Evolutionary conservation across 768 basidiomycete genomes (phyloP), one percentile per base, ranked within the genome.

Genomic region (Leucocoprinus sp.): DNA sequence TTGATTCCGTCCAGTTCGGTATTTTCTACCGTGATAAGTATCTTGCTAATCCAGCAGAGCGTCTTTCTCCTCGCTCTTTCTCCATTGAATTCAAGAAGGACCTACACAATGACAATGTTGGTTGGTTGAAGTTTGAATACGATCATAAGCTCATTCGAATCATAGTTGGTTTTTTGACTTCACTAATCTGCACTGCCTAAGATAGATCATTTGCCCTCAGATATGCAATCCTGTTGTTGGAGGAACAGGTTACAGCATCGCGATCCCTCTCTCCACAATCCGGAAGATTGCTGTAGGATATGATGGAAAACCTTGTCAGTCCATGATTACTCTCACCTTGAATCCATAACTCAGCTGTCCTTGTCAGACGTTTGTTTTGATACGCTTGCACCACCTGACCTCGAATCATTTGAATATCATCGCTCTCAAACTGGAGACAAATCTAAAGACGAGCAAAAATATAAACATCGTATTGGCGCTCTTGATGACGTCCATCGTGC

Each of bases 41-140:
- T 55, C 58, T 26, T 63, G 28, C 28, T 52, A 27, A 53, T 45
- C 51, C 55, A 58, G 42, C 43, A 58, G 55, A 51, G 6, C 62
- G 56, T 6, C 60, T 61, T 35, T 54, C 54, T 14, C 60, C 69
- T 14, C 74, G 78, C 7, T 65, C 69, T 2, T 90, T 84, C 57
- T 88, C 84, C 0, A 63, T 79, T 3, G 88, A 90, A 60, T 86
- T 78, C 73, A 75, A 83, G 44, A 61, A 69, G 31, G 64, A 75
- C 33, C 79, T 75, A 49, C 58, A 62, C 31, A 50, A 54, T 6
- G 51, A 67, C 8, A 70, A 75, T 27, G 67, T 70, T 24, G 82
- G 72, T 0, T 71, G 74, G 58, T 58, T 88, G 15, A 59, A 65
- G 24, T 77, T 89, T 26, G 75, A 82, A 44, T 87, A 85, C 52